phyloP scores from a whole-genome alignment of 306 rosid species.

The Begonia loranthoides region DNA sequence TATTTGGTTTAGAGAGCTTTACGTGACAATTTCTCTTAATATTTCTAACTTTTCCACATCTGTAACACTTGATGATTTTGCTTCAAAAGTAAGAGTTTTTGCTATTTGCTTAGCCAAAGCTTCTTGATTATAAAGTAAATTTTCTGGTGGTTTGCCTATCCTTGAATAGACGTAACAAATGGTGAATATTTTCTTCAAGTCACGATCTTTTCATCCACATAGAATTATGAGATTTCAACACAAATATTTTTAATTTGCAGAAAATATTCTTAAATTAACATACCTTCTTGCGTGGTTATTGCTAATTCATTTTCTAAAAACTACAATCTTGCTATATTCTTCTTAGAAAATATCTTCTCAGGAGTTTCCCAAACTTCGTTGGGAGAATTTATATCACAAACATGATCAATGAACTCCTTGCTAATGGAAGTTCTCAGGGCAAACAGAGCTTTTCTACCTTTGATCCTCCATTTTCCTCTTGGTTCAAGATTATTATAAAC shows the following conservation, averaged over 20 bases:
- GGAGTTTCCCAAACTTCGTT: slow-evolving; percentile 1
- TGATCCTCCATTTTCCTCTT: background rate
- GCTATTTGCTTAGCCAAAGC: slow-evolving; percentile 4
- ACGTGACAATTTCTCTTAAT: slow-evolving; percentile 4
- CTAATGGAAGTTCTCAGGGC: slow-evolving; percentile 7
- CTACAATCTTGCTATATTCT: no score
- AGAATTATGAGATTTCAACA: slow-evolving; percentile 4
- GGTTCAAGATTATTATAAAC: background rate
- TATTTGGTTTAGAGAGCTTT: background rate
- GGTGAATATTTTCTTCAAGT: background rate
- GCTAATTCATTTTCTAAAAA: slow-evolving; percentile 2
- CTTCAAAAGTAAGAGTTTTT: background rate
- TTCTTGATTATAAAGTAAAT: slow-evolving; percentile 3
- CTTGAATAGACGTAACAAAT: slow-evolving; percentile 3
- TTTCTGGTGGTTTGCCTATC: background rate
- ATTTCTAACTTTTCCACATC: background rate
- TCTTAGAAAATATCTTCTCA: background rate
- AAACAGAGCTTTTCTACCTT: background rate
- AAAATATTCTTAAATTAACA: slow-evolving; percentile 6
- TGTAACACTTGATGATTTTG: slow-evolving; percentile 1
- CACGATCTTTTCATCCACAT: background rate
- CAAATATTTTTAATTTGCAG: background rate
- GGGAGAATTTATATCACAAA: slow-evolving; percentile 1
- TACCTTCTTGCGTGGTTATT: background rate
- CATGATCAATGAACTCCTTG: slow-evolving; percentile 2